Evolutionary conservation across 768 basidiomycete genomes (phyloP), one percentile per base, ranked within the genome.

Genomic region (Naematelia aurantialba): DNA sequence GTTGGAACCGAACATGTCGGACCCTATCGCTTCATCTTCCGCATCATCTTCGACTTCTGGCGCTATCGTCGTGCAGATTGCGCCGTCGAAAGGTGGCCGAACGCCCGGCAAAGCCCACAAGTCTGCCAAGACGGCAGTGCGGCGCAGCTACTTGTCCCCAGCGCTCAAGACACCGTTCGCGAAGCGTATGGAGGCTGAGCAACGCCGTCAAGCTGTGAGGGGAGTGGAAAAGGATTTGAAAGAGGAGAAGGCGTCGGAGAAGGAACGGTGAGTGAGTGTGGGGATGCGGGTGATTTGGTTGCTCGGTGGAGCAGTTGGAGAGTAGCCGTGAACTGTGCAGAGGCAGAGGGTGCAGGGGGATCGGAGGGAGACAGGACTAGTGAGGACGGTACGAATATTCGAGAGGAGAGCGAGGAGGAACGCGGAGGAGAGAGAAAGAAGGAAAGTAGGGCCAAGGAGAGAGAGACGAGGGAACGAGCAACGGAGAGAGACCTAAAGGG

Each of bases 211-310:
- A 21, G 68, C 70, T 21, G 55, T 66, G 26, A 77, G 74, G 51
- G 65, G 59, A 44, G 39, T 71, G 14, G 76, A 77, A 59, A 62
- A 54, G 60, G 67, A 73, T 63, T 63, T 77, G 68, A 74, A 72
- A 59, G 75, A 73, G 49, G 71, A 73, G 26, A 65, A 67, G 44
- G 61, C 61, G 54, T 62, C 65, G 0, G 71, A 72, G 47, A 52
- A 59, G 46, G 68, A 74, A 42, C 52, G 66, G 72, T 74, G 60
- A 51, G 72, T 69, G 25, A 25, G 26, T 14, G 14, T 56, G n/a
- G 8, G n/a, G 22, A 4, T 60, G 19, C 42, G n/a, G n/a, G n/a
- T n/a, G n/a, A n/a, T n/a, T n/a, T n/a, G n/a, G n/a, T n/a, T n/a
- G n/a, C n/a, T n/a, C n/a, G n/a, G n/a, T n/a, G n/a, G n/a, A n/a